A percentile compares a stretch with the other conserved stretches of the same genome.
Evolutionary conservation across 805 yeast species (phyloP).

Genomic region (Suhomyces kilbournensis): DNA sequence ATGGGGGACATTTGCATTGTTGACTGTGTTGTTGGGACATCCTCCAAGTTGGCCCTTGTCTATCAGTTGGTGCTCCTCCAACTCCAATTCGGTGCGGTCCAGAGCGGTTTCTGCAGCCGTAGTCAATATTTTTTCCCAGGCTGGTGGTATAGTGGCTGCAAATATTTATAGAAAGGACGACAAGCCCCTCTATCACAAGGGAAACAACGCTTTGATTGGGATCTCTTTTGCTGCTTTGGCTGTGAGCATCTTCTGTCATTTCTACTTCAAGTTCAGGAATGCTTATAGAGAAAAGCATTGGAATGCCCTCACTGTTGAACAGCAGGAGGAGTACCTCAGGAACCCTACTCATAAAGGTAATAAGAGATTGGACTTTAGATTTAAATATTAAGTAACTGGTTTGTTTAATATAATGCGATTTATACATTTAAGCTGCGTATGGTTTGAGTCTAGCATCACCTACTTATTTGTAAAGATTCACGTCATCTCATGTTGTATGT

Average conservation of each 20-base stretch:
- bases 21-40: constrained; percentile 38
- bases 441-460: neutral
- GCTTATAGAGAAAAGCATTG: constrained; percentile 45
- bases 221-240: constrained; percentile 31
- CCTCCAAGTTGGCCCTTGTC: constrained; percentile 54
- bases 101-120: constrained; percentile 65
- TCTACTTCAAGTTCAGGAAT: constrained; percentile 43
- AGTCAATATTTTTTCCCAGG: constrained; percentile 63
- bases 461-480: neutral
- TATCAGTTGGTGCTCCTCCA: constrained; percentile 60
- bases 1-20: constrained; percentile 44
- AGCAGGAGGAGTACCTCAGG: constrained; percentile 45
- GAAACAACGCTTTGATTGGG: constrained; percentile 46
- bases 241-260: constrained; percentile 26
- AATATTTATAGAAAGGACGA: constrained; percentile 59
- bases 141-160: constrained; percentile 51
- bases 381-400: neutral
- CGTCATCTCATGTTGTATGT: neutral
- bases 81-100: constrained; percentile 59
- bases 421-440: too few relatives aligned
- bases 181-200: constrained; percentile 57
- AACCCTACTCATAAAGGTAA: constrained; percentile 54
- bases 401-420: neutral
- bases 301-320: constrained; percentile 48
- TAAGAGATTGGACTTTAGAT: constrained; percentile 2